phyloP scores from a whole-genome alignment of 257 asterid genomes.

The Paulownia fortunei region DNA sequence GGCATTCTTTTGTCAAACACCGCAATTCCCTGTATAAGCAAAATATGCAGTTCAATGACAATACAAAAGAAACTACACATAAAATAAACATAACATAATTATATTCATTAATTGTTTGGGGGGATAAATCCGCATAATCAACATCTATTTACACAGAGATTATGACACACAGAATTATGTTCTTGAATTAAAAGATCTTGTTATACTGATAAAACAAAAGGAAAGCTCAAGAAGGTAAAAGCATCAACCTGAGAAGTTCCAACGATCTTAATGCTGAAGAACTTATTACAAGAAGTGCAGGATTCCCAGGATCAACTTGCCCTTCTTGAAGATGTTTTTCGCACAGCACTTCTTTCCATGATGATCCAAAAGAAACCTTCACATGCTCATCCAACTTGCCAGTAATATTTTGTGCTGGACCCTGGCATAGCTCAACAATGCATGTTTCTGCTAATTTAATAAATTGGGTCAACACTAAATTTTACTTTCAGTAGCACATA shows the following conservation, averaged over 20 bases:
- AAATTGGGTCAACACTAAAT: constrained; percentile 10
- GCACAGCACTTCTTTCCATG: constrained; percentile 74
- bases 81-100: neutral
- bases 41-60: constrained; percentile 22
- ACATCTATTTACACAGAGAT: neutral
- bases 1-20: constrained; percentile 82
- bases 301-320: constrained; percentile 76
- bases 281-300: constrained; percentile 84
- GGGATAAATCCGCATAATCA: constrained; percentile 11
- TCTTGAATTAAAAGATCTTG: neutral
- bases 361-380: constrained; percentile 77
- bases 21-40: constrained; percentile 73
- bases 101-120: neutral
- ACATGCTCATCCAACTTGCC: constrained; percentile 62
- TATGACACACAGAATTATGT: neutral
- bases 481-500: constrained; percentile 15
- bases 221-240: constrained; percentile 21
- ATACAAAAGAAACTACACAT: constrained; percentile 11
- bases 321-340: constrained; percentile 63
- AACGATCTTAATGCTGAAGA: constrained; percentile 80
- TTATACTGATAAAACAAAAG: constrained; percentile 1
- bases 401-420: constrained; percentile 34
- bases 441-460: constrained; percentile 51
- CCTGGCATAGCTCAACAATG: constrained; percentile 62
- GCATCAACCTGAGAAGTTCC: constrained; percentile 77